These are phyloP conservation scores for Phalaenopsis hybrid DNA, from an alignment of 116 monocot genomes.

Conservation along the genomic window DNA sequence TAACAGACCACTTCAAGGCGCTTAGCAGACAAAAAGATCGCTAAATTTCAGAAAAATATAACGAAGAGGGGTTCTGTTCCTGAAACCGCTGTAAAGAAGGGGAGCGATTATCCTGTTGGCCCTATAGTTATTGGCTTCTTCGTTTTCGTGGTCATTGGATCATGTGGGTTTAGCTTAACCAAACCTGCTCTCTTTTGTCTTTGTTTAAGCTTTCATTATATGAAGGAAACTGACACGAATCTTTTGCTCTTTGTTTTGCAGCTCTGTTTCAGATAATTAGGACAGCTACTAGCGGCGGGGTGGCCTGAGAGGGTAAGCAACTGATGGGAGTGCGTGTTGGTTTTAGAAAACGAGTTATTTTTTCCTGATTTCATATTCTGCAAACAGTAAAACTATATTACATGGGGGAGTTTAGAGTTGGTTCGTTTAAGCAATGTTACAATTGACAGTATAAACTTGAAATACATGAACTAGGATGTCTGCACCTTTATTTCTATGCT, in stretches of 20 bases:
- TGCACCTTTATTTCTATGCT: too few species aligned
- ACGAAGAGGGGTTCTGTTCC: conserved; percentile 73
- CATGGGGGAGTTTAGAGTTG: not conserved
- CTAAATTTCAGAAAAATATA: conserved; percentile 83
- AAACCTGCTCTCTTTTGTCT: too few species aligned
- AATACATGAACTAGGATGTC: not conserved
- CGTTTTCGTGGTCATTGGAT: conserved; percentile 87
- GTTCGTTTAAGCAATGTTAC: not conserved
- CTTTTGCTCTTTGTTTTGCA: too few species aligned
- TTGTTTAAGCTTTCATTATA: too few species aligned
- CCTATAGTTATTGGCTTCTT: conserved; percentile 82
- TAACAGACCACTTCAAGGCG: conserved; percentile 57
- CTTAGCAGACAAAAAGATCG: conserved; percentile 71
- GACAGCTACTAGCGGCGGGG: conserved; percentile 17
- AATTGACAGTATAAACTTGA: not conserved
- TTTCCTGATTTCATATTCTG: not conserved
- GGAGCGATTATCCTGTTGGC: conserved; percentile 71
- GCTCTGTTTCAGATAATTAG: conserved; percentile 27
- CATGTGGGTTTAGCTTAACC: conserved; percentile 14
- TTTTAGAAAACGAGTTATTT: not conserved
- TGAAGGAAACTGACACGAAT: too few species aligned
- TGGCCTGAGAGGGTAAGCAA: conserved; percentile 6
- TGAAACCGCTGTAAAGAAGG: conserved; percentile 66
- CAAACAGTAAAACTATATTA: not conserved
- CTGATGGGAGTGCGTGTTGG: not conserved